These are phyloP conservation scores for Talaromyces amestolkiae DNA, from an alignment of 2,329 filamentous ascomycete species.

Conservation along the genomic window DNA sequence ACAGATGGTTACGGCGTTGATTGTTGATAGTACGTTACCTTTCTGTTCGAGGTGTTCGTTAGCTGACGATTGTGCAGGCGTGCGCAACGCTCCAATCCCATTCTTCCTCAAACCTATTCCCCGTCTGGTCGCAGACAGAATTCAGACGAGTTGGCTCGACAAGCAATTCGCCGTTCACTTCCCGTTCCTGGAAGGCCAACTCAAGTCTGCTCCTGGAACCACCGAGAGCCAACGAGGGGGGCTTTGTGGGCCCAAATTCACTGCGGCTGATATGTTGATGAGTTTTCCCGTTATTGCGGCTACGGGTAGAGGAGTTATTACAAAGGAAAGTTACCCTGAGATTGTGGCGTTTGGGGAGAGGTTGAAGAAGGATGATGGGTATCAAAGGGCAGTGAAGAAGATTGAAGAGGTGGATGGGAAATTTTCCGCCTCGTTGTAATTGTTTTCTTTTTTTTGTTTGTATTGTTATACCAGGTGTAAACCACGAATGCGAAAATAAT, in stretches of 20 bases:
- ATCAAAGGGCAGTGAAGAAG: conserved; percentile 41
- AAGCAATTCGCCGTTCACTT: conserved; percentile 44
- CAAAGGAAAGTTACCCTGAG: conserved; percentile 38
- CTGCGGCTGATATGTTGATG: conserved; percentile 49
- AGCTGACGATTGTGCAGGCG: conserved; percentile 27
- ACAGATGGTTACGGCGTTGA: conserved; percentile 61
- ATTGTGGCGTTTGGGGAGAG: conserved; percentile 37
- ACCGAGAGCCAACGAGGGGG: conserved; percentile 23
- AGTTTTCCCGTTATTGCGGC: conserved; percentile 47
- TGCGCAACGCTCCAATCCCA: conserved; percentile 56
- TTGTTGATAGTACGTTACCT: conserved; percentile 53
- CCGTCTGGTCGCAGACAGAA: conserved; percentile 49
- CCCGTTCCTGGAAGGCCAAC: conserved; percentile 46
- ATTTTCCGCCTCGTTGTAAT: conserved; percentile 9
- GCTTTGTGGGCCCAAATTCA: conserved; percentile 45
- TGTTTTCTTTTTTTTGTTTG: not conserved
- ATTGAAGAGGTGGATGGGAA: conserved; percentile 41
- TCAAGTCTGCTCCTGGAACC: conserved; percentile 40
- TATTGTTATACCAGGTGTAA: too few relatives aligned
- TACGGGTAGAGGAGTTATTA: conserved; percentile 31
- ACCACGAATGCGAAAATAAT: too few relatives aligned
- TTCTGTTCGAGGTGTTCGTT: not conserved
- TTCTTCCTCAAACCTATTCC: conserved; percentile 64
- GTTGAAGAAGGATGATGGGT: conserved; percentile 38
- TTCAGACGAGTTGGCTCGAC: conserved; percentile 41